A percentile compares a stretch with the other conserved stretches of the same genome.
These are phyloP conservation scores for Apium graveolens DNA, from an alignment of 129 eudicot species.

Conservation along the genomic window DNA sequence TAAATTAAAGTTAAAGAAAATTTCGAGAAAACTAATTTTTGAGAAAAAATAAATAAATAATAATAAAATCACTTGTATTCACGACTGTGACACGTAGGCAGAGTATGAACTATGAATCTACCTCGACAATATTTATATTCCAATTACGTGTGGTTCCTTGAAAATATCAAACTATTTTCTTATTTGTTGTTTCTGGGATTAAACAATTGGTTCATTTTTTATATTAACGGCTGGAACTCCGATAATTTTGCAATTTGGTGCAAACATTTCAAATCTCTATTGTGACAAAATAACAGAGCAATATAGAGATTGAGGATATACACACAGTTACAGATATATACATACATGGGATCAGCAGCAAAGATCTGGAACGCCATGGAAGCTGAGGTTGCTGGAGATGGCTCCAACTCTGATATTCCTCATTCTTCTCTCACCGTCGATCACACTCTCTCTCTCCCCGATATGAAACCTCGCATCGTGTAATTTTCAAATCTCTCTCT, in stretches of 20 bases:
- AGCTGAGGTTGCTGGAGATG: conserved; percentile 38
- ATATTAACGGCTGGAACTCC: not conserved
- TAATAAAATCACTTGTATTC: not conserved
- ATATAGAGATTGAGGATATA: not conserved
- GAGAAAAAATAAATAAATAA: too few relatives aligned
- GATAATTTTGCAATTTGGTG: not conserved
- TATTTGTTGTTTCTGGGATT: not conserved
- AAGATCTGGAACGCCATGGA: conserved; percentile 63
- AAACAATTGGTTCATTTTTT: not conserved
- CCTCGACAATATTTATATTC: not conserved
- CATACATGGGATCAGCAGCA: conserved; percentile 26
- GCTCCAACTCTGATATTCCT: conserved; percentile 38
- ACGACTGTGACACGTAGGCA: not conserved
- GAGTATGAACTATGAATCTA: not conserved
- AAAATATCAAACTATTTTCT: not conserved
- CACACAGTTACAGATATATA: not conserved
- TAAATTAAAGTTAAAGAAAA: too few relatives aligned
- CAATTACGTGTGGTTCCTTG: not conserved
- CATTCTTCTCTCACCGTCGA: conserved; percentile 60
- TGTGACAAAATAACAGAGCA: not conserved
- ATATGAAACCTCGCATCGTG: conserved; percentile 65
- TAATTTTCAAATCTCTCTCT: conserved; percentile 17
- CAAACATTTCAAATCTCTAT: not conserved
- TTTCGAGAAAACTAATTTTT: too few relatives aligned
- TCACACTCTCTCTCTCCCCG: conserved; percentile 62